These are phyloP conservation scores for Penstemon davidsonii DNA, from an alignment of 257 asterid species.

Conservation along the genomic window DNA sequence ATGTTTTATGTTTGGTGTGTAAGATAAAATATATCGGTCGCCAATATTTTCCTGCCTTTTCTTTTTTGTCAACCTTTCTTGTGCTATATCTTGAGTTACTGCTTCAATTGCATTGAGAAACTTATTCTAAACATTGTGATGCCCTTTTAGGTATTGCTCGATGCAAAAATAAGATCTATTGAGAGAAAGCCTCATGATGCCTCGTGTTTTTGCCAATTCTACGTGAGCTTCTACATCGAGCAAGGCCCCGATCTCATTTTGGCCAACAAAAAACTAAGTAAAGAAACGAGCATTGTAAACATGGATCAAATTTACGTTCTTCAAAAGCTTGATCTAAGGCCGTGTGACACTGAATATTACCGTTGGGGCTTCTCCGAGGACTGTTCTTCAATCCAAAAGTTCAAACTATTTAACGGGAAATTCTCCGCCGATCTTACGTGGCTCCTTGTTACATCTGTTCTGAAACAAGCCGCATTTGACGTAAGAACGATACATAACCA, in stretches of 20 bases:
- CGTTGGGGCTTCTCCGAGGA: constrained; percentile 88
- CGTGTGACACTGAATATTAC: constrained; percentile 55
- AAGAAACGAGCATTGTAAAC: constrained; percentile 44
- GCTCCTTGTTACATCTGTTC: constrained; percentile 66
- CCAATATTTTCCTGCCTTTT: not conserved
- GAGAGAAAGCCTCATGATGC: constrained; percentile 74
- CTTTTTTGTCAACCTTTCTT: not conserved
- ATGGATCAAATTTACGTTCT: constrained; percentile 60
- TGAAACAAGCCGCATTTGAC: constrained; percentile 57
- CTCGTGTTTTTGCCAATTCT: constrained; percentile 63
- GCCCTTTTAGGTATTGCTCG: constrained; percentile 63
- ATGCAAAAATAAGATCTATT: constrained; percentile 78
- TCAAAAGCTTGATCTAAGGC: constrained; percentile 66
- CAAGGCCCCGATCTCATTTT: constrained; percentile 61
- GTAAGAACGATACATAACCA: constrained; percentile 59
- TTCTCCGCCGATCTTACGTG: constrained; percentile 74
- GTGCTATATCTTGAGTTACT: not conserved
- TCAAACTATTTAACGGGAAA: constrained; percentile 51
- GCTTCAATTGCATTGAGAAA: not conserved
- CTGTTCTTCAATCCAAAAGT: constrained; percentile 57
- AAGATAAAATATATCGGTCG: too few relatives aligned
- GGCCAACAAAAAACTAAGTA: constrained; percentile 50
- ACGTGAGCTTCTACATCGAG: constrained; percentile 61
- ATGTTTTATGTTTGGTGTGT: too few relatives aligned
- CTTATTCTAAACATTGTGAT: not conserved